These are phyloP conservation scores for Hemileia vastatrix DNA, from an alignment of 1,284 basidiomycete species.

Conservation along the genomic window DNA sequence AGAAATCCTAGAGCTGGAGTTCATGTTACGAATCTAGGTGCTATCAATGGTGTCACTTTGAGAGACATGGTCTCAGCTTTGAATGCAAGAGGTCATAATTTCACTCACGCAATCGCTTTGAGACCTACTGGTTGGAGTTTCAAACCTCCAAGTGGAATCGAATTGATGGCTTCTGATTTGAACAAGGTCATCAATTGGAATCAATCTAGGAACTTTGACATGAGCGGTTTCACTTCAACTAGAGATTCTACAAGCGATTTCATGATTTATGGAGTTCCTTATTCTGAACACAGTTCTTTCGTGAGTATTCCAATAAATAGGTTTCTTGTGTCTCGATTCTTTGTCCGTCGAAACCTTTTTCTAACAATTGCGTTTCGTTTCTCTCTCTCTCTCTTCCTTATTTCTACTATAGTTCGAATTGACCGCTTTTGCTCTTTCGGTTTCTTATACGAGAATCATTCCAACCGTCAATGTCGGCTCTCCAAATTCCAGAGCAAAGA, in stretches of 20 bases:
- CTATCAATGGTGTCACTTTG: constrained; percentile 6
- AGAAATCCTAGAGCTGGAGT: constrained; percentile 5
- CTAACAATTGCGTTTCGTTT: not conserved
- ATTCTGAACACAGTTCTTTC: constrained; percentile 15
- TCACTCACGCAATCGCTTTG: constrained; percentile 14
- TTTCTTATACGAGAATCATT: constrained; percentile 15
- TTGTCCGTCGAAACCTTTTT: constrained; percentile 15
- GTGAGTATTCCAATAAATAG: not conserved
- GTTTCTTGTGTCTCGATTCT: not conserved
- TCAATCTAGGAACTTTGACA: constrained; percentile 26
- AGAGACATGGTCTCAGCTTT: constrained; percentile 25
- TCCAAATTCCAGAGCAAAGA: constrained; percentile 26
- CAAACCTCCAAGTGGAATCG: not conserved
- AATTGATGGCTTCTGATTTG: not conserved
- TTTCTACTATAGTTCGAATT: constrained; percentile 16
- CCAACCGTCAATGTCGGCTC: constrained; percentile 17
- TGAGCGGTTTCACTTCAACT: constrained; percentile 28
- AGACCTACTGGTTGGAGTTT: constrained; percentile 22
- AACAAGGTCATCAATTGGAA: not conserved
- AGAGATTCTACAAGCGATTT: constrained; percentile 25
- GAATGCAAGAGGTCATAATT: not conserved
- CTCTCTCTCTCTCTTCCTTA: not conserved
- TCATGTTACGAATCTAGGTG: constrained; percentile 19
- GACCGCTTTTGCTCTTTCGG: constrained; percentile 13
- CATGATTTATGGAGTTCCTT: constrained; percentile 21